phyloP scores from a whole-genome alignment of 306 rosid species.

The Lathyrus sativus region DNA sequence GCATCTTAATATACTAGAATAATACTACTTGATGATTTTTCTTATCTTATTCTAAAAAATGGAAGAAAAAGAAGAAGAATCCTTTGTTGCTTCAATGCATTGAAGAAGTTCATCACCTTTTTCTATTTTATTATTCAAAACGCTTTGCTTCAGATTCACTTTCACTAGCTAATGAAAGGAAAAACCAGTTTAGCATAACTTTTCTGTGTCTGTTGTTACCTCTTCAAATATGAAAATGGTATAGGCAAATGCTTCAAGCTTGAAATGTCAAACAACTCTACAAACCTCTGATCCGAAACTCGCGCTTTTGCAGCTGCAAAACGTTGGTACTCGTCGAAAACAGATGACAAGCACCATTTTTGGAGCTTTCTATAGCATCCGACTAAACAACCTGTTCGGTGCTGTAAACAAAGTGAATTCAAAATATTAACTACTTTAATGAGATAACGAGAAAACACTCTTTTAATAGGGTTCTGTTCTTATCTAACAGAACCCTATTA shows the following conservation, averaged over 20 bases:
- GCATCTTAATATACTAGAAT: slow-evolving; percentile 21
- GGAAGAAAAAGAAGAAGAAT: slow-evolving; percentile 44
- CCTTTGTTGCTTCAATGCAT: slow-evolving; percentile 55
- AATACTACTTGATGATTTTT: slow-evolving; percentile 17
- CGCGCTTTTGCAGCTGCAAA: slow-evolving; percentile 98
- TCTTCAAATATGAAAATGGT: slow-evolving; percentile 66
- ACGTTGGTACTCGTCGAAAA: slow-evolving; percentile 88
- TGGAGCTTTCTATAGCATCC: slow-evolving; percentile 95
- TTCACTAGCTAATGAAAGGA: slow-evolving; percentile 45
- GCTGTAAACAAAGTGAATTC: slow-evolving; percentile 53
- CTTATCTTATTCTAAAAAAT: slow-evolving; percentile 37
- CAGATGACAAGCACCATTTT: slow-evolving; percentile 90
- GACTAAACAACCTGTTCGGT: slow-evolving; percentile 97
- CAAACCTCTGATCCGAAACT: slow-evolving; percentile 91
- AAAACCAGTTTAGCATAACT: slow-evolving; percentile 39
- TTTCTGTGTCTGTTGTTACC: slow-evolving; percentile 39
- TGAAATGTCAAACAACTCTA: slow-evolving; percentile 91
- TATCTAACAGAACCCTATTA: background rate
- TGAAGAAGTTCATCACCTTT: slow-evolving; percentile 63
- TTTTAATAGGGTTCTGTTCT: background rate
- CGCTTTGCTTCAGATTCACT: slow-evolving; percentile 40
- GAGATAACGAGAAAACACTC: slow-evolving; percentile 12
- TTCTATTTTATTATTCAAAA: slow-evolving; percentile 43
- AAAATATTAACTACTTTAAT: slow-evolving; percentile 19
- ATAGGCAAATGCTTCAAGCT: slow-evolving; percentile 71